Percentiles rank a stretch among this genome's conserved stretches.
Conservation (phyloP, 129 eudicot genomes). For the Logfia minima region DNA sequence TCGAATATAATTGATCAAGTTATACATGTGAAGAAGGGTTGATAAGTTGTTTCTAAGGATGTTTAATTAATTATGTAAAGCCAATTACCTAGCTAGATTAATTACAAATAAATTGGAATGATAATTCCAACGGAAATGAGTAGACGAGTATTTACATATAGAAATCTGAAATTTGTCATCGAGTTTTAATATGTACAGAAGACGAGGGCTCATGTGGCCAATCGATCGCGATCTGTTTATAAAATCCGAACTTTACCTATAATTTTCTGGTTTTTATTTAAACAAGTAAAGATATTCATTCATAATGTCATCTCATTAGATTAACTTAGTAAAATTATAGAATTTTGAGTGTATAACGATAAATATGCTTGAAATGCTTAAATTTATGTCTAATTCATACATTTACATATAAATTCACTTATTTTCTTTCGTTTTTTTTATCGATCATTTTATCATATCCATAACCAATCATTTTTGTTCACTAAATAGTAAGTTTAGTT, state of each 20-base stretch:
- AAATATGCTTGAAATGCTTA: no score
- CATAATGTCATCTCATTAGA: no score
- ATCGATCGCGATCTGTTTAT: background rate
- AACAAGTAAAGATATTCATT: no score
- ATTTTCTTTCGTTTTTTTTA: no score
- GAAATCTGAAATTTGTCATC: slow-evolving; percentile 20
- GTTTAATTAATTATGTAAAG: slow-evolving; percentile 22
- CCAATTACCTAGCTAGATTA: background rate
- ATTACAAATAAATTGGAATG: background rate
- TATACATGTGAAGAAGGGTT: background rate
- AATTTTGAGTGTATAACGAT: no score
- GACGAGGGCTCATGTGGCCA: slow-evolving; percentile 13
- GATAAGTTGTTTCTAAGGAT: background rate
- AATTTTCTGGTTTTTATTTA: background rate
- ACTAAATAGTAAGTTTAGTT: background rate
- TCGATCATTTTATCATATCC: no score
- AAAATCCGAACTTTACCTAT: slow-evolving; percentile 2
- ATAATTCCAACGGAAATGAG: background rate
- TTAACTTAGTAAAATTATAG: no score
- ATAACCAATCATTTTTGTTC: no score
- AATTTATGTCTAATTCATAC: no score
- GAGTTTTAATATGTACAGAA: slow-evolving; percentile 21
- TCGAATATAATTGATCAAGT: background rate
- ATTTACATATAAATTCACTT: no score
- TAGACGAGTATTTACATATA: background rate